Evolutionary conservation across 805 yeast species (phyloP).

Genomic region (Clavispora asparagi): DNA sequence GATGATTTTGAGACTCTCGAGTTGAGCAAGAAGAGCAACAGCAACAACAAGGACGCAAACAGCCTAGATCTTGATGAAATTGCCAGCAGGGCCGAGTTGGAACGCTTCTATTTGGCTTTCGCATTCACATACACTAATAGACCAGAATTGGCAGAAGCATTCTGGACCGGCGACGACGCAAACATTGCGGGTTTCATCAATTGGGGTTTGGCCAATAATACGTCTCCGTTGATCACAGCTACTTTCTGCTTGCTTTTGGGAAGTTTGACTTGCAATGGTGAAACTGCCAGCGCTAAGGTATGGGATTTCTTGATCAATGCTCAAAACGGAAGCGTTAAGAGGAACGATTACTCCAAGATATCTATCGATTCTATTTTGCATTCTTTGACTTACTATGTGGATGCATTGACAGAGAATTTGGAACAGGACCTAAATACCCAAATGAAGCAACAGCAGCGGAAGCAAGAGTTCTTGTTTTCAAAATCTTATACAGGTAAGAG

Average conservation of each 20-base stretch:
- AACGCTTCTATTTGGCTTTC: conserved; percentile 75
- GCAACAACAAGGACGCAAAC: not conserved
- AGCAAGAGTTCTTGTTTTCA: conserved; percentile 26
- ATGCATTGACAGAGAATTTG: conserved; percentile 37
- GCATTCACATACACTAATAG: conserved; percentile 64
- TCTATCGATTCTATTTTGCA: conserved; percentile 55
- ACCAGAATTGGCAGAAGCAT: conserved; percentile 48
- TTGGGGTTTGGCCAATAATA: conserved; percentile 81
- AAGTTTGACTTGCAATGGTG: conserved; percentile 60
- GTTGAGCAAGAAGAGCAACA: not conserved
- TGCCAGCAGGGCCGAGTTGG: conserved; percentile 76
- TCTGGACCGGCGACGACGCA: conserved; percentile 54
- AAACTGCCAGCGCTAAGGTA: conserved; percentile 40
- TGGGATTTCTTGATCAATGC: conserved; percentile 35
- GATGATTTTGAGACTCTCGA: conserved; percentile 2
- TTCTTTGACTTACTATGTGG: conserved; percentile 50
- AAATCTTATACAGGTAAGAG: conserved; percentile 6
- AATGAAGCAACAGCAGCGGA: conserved; percentile 26
- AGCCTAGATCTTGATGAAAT: conserved; percentile 52
- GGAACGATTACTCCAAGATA: conserved; percentile 38
- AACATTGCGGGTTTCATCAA: conserved; percentile 73
- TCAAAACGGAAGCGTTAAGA: conserved; percentile 25
- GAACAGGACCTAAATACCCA: conserved; percentile 29
- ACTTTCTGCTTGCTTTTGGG: conserved; percentile 76
- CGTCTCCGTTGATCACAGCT: conserved; percentile 74